Evolutionary conservation across 2,329 filamentous ascomycete species (phyloP), one percentile per base, ranked within the genome.

Genomic region (Aspergillus amoenus): DNA sequence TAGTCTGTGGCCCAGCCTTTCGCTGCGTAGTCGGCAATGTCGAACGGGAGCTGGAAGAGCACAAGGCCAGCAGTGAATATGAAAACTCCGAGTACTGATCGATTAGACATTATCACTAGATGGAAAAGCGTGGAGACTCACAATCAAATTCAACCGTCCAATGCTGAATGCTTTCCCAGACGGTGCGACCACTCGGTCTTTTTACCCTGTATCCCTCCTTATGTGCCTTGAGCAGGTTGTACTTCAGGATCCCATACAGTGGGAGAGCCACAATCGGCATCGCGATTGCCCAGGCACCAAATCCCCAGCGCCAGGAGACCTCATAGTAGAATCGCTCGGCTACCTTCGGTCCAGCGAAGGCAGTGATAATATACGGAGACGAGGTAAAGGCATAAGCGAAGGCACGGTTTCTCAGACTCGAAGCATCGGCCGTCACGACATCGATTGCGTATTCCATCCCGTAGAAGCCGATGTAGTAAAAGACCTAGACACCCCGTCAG

Each of bases 41-140:
- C 82, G 70, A 90, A 87, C 0, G 87, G 84, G 13, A 90, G 78
- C 3, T 89, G 78, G 68, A 90, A 84, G 6, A 90, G 73, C 0
- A 82, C 79, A 62, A 88, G 82, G 1, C 86, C 88, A 1, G 74
- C 77, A 8, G 82, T 80, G 56, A 89, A 78, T 2, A 90, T 75
- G 13, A 89, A 55, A 18, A 88, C 77, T 13, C 88, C 87, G n/a
- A 84, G 52, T 2, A 84, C 76, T 79, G n/a, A 1, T 11, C 3
- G 4, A 30, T 30, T 30, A 30, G 27, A 30, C 5, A 3, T 21
- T 21, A 21, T 21, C 21, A 21, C 21, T 21, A 21, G 21, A 21
- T 21, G 21, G 21, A 4, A 21, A 21, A 3, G 3, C 1, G 21
- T 3, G 21, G 4, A 3, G 21, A 3, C 44, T 22, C 11, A 47